Base-by-base conservation (phyloP, 2,329 filamentous ascomycete species). In the Whalleya microplaca region DNA sequence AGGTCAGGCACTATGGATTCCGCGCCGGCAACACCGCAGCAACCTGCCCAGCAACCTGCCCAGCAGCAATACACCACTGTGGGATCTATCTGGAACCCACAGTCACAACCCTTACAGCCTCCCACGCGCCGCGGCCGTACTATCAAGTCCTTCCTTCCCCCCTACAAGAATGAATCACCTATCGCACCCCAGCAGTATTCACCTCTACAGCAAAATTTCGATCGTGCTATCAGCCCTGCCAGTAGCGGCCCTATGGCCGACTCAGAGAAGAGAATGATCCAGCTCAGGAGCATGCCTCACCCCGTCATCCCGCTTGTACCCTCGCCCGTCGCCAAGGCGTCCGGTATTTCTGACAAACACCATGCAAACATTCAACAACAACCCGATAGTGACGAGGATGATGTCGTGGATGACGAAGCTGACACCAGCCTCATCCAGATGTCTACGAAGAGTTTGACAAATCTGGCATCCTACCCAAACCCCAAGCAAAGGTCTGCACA, bases 381-480 rank as follows among this genome's bases (percentile, higher is more conserved):
- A 23, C n/a, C 8, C 21, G 23, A 21, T n/a, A 49, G 46, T 20
- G 27, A 44, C 12, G 62, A 65, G 3, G 64, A 63, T 32, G 66
- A 63, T 37, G 64, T 71, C 37, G 61, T 64, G 40, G 71, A 70
- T 6, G 67, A 64, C 46, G 56, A 63, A 27, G 57, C 56, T 6
- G 67, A 67, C 51, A 69, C 72, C 19, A 59, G 64, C 48, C 69
- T 73, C 55, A 76, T 70, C 45, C 72, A 76, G 59, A 71, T 69
- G 59, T 56, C 74, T 12, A 74, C 79, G 64, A 82, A 83, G 63
- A 78, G 75, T 27, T 73, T 84, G 20, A 77, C 78, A 41, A 84
- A 80, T 61, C 66, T 84, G 61, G 82, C 82, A 16, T 84, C 82
- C 1, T 84, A 84, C 61, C 74, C 78, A 3, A 85, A 85, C 61